Evolutionary conservation across 805 yeast species (phyloP).

Genomic region (Ogataea siamensis): DNA sequence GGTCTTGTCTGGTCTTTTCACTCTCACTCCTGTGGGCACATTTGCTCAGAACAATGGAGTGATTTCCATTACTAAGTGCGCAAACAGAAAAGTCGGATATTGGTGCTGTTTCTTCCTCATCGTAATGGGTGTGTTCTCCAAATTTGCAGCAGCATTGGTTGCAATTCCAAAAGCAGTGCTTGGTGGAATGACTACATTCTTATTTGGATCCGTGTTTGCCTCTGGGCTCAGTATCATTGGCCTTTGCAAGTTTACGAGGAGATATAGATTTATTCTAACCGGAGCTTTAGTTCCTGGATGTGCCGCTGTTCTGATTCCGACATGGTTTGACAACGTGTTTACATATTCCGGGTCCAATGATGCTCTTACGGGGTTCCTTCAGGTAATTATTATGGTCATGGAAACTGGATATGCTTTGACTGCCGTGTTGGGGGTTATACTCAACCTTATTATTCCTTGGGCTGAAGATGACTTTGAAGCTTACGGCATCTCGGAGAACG

Average conservation of each 20-base stretch:
- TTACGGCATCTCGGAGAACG: constrained; percentile 4
- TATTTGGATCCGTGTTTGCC: constrained; percentile 54
- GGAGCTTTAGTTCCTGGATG: constrained; percentile 50
- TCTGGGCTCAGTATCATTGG: constrained; percentile 55
- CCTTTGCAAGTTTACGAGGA: constrained; percentile 50
- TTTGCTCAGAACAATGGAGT: constrained; percentile 97
- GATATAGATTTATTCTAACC: constrained; percentile 54
- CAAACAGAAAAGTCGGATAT: constrained; percentile 67
- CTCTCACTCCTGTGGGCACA: constrained; percentile 82
- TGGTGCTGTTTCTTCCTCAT: constrained; percentile 60
- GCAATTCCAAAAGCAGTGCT: constrained; percentile 75
- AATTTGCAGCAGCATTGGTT: constrained; percentile 82
- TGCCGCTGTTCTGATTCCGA: constrained; percentile 45
- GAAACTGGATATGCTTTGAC: constrained; percentile 56
- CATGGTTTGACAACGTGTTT: constrained; percentile 49
- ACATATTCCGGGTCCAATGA: constrained; percentile 47
- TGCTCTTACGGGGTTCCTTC: constrained; percentile 44
- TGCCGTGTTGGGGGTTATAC: constrained; percentile 49
- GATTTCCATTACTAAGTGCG: constrained; percentile 87
- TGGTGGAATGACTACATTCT: constrained; percentile 78
- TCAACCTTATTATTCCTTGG: constrained; percentile 51
- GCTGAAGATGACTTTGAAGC: constrained; percentile 47
- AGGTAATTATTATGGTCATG: constrained; percentile 53
- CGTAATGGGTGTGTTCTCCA: constrained; percentile 83
- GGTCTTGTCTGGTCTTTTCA: constrained; percentile 68